Base-by-base conservation (phyloP, 192 early-diverging fungal genomes). In the Coemansia sp. region DNA sequence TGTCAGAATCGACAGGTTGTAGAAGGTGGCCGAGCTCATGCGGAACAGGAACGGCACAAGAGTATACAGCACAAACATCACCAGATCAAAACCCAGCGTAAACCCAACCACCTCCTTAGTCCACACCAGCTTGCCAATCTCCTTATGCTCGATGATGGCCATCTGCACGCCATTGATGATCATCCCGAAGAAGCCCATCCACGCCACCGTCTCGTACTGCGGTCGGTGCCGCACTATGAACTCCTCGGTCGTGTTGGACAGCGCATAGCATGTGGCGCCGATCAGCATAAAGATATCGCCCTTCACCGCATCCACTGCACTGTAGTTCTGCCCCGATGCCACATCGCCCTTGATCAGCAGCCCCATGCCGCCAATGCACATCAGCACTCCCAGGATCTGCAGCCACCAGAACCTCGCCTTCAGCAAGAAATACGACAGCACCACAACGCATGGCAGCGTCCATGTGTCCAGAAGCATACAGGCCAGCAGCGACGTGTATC, bases 401-500 rank as follows among this genome's bases (percentile, higher is more conserved):
- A 70, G 72, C 79, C 83, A 84, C 7, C 84, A 70, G 68, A 82
- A 92, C 25, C 86, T 73, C 53, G 85, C 81, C 65, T 75, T 75
- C 41, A 92, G 66, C 62, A 91, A 77, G 29, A 90, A 80, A 37
- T 82, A 84, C 33, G 83, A 85, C 40, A 92, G 55, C n/a, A 89
- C 57, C 59, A 91, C 84, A n/a, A 88, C 88, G 8, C 88, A 86
- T 9, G 88, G 87, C 34, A 86, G 86, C 4, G 88, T 84, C 89
- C 89, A 91, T 20, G 88, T 85, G 62, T 91, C 88, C 17, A 92
- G 78, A 42, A 92, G 68, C 88, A 90, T 90, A 62, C 84, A 86
- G 0, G 89, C 90, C 36, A 92, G 72, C 2, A 91, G 60, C 15
- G 87, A 89, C 17, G 91, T 92, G 64, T 91, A 91, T 60, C 69